Percentiles rank a stretch among this genome's conserved stretches.
Evolutionary conservation across 768 basidiomycete genomes (phyloP).

Genomic region (Lactifluus pinguis): DNA sequence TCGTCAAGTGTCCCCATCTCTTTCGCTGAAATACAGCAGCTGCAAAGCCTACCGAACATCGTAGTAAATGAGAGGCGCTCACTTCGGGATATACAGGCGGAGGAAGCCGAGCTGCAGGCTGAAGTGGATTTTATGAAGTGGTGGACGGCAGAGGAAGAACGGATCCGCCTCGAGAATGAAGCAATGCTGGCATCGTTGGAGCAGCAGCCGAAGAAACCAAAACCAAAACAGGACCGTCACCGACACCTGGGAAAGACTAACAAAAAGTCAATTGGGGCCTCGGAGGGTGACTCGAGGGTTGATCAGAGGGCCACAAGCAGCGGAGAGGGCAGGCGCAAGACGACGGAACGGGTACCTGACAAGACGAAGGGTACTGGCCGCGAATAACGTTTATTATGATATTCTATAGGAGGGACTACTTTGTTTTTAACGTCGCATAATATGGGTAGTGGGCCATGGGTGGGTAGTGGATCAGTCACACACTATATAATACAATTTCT

Average conservation of each 20-base stretch:
- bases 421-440: background rate
- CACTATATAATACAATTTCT: too few species aligned
- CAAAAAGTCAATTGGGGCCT: background rate
- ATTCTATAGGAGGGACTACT: background rate
- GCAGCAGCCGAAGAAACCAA: background rate
- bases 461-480: too few species aligned
- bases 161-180: conserved; percentile 44
- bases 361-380: background rate
- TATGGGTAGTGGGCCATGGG: background rate
- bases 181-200: background rate
- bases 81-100: conserved; percentile 76
- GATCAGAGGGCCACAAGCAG: background rate
- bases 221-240: background rate
- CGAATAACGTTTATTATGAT: background rate
- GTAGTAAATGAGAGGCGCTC: conserved; percentile 48
- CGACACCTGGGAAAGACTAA: background rate
- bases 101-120: conserved; percentile 47
- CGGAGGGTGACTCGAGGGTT: background rate
- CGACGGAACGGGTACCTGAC: background rate
- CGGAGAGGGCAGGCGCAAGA: background rate
- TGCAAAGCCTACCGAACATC: conserved; percentile 51
- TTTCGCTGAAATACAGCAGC: conserved; percentile 76
- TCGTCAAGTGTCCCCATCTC: conserved; percentile 36
- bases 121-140: conserved; percentile 66
- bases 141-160: conserved; percentile 81